phyloP scores from a whole-genome alignment of 1,284 basidiomycete genomes.

The Takashimella tepidaria region DNA sequence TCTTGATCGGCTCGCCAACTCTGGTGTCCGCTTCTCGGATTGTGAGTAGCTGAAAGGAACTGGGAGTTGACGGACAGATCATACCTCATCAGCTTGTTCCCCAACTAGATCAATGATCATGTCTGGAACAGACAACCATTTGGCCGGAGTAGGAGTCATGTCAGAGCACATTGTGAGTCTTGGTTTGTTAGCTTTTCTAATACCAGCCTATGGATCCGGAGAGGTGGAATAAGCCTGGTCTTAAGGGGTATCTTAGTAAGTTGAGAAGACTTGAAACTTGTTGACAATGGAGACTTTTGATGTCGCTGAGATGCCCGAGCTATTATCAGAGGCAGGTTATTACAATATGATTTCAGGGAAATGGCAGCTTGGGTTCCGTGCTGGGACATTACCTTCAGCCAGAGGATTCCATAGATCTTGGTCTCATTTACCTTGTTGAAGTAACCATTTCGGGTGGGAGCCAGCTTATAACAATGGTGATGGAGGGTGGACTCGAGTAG shows the following conservation, averaged over 20 bases:
- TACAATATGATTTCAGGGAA: slow-evolving; percentile 28
- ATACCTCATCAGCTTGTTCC: background rate
- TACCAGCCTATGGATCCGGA: too few species aligned
- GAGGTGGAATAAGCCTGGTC: too few species aligned
- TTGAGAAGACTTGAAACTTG: background rate
- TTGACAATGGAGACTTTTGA: background rate
- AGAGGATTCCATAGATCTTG: slow-evolving; percentile 39
- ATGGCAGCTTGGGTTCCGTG: slow-evolving; percentile 40
- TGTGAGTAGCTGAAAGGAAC: slow-evolving; percentile 5
- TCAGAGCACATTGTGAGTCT: too few species aligned
- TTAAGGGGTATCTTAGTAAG: slow-evolving; percentile 14
- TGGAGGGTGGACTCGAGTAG: slow-evolving; percentile 4
- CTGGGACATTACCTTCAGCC: slow-evolving; percentile 18
- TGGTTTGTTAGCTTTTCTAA: too few species aligned
- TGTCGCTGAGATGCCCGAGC: slow-evolving; percentile 34
- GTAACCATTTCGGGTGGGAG: slow-evolving; percentile 28
- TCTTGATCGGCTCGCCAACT: slow-evolving; percentile 25
- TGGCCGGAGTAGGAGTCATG: too few species aligned
- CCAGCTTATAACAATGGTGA: slow-evolving; percentile 1
- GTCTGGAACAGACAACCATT: slow-evolving; percentile 21
- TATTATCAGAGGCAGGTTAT: slow-evolving; percentile 29
- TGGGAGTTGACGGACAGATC: slow-evolving; percentile 3
- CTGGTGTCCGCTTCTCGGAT: slow-evolving; percentile 20
- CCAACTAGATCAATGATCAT: slow-evolving; percentile 10
- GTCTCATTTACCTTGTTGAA: slow-evolving; percentile 32